Evolutionary conservation across 1,284 basidiomycete species (phyloP), one percentile per base, ranked within the genome.

Genomic region (Takashimella koratensis): DNA sequence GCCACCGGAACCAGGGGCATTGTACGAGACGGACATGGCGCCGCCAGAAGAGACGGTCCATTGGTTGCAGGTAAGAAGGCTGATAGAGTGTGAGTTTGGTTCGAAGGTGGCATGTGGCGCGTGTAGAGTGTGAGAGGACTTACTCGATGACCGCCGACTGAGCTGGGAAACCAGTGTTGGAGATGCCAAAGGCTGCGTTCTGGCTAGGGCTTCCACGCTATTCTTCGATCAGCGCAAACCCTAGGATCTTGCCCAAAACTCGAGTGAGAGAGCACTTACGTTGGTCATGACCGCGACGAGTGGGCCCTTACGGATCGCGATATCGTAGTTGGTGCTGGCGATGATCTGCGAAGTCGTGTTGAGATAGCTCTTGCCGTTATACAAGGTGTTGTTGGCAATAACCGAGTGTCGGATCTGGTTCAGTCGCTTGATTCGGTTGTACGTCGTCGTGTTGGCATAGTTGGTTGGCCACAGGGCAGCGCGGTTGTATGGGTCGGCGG

Each of bases 381-480:
- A 66, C 23, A 76, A 78, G 46, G 69, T 81, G 79, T 47, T 53
- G 43, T 67, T 65, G n/a, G 58, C 49, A 47, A 85, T 80, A 43
- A 90, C 77, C 66, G 81, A 84, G 65, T 85, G 85, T 45, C 89
- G 84, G 60, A 90, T 76, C 79, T 84, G 57, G 66, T 90, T 90
- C 50, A 91, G 78, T 27, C 77, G 81, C 8, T 81, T 70, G 36
- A 87, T 84, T 42, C 86, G 71, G 51, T 83, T 75, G 62, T 86
- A 85, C 2, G 82, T 77, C 3, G 84, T 84, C 3, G 65, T 66
- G 53, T 71, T 75, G 51, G 63, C 56, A 57, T 75, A 77, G 59
- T 84, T 82, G 24, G 78, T 74, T 2, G 84, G 77, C 88, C 88
- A 91, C 11, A 91, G 76, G 0, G 88, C 82, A 64, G 86, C 86